Evolutionary conservation across 768 basidiomycete species (phyloP).

Genomic region (Russula emetica): DNA sequence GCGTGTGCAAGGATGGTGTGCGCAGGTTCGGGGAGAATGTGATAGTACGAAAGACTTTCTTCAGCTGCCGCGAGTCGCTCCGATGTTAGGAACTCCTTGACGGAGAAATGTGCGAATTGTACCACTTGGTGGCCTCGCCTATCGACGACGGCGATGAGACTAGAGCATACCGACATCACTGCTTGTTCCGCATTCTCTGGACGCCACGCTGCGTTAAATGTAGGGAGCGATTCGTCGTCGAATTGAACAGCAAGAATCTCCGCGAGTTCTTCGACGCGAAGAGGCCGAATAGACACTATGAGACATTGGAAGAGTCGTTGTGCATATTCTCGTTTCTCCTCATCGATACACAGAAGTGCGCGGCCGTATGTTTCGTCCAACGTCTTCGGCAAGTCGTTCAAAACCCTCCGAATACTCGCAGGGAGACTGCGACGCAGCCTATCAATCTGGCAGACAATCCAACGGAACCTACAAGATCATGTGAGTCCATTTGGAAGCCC

Average conservation of each 20-base stretch:
- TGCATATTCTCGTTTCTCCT: background rate
- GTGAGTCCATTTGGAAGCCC: background rate
- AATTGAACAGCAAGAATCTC: conserved; percentile 15
- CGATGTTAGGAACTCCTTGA: no score
- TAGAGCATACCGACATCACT: no score
- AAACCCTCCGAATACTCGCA: background rate
- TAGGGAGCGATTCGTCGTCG: background rate
- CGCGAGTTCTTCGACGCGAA: conserved; percentile 9
- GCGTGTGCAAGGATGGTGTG: no score
- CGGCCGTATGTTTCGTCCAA: conserved; percentile 9
- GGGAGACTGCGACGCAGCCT: conserved; percentile 1
- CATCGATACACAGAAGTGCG: background rate
- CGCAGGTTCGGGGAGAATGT: no score
- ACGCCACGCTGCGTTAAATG: conserved; percentile 3
- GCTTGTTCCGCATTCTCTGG: no score
- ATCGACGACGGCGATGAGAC: no score
- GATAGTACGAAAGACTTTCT: no score
- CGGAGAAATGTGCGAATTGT: no score
- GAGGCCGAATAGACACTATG: conserved; percentile 1
- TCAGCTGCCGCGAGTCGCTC: no score
- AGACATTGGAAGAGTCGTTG: conserved; percentile 11
- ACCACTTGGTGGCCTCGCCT: no score
- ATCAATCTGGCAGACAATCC: background rate
- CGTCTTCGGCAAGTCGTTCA: background rate
- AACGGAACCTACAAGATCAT: conserved; percentile 1